These are phyloP conservation scores for Cicer cuneatum DNA, from an alignment of 306 rosid genomes.

Conservation along the genomic window DNA sequence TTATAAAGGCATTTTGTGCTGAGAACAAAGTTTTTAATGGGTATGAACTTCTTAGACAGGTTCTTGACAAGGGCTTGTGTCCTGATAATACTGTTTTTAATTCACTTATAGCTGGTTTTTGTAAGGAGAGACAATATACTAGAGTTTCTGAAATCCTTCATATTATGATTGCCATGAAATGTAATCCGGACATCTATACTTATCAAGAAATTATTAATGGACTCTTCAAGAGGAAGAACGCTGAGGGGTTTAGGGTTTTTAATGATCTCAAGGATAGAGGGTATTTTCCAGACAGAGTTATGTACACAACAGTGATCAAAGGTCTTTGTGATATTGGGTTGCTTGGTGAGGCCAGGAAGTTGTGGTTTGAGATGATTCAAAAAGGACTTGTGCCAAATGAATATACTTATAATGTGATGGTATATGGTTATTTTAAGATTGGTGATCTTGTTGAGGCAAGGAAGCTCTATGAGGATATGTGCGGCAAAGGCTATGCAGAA, in stretches of 20 bases:
- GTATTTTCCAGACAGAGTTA: conserved; percentile 66
- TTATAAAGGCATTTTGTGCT: conserved; percentile 68
- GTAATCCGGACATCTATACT: conserved; percentile 55
- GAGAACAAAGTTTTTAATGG: conserved; percentile 56
- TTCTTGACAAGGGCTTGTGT: conserved; percentile 61
- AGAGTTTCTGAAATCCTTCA: conserved; percentile 73
- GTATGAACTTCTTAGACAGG: conserved; percentile 68
- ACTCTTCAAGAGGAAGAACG: conserved; percentile 51
- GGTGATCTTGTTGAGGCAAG: conserved; percentile 58
- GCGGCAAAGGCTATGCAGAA: conserved; percentile 57
- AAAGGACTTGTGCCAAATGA: conserved; percentile 75
- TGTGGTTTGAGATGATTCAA: conserved; percentile 84
- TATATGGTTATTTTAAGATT: conserved; percentile 57
- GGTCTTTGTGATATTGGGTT: conserved; percentile 58
- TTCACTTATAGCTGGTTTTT: conserved; percentile 59
- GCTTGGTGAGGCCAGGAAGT: conserved; percentile 70
- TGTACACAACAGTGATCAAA: conserved; percentile 76
- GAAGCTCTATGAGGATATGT: conserved; percentile 66
- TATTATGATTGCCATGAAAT: conserved; percentile 61
- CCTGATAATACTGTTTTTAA: conserved; percentile 61
- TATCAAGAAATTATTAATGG: conserved; percentile 70
- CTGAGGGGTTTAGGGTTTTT: conserved; percentile 62
- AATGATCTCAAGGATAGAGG: conserved; percentile 82
- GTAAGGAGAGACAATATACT: conserved; percentile 52
- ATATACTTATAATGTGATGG: conserved; percentile 59